phyloP scores from a whole-genome alignment of 1,284 basidiomycete species.

The Anthracocystis setariae region DNA sequence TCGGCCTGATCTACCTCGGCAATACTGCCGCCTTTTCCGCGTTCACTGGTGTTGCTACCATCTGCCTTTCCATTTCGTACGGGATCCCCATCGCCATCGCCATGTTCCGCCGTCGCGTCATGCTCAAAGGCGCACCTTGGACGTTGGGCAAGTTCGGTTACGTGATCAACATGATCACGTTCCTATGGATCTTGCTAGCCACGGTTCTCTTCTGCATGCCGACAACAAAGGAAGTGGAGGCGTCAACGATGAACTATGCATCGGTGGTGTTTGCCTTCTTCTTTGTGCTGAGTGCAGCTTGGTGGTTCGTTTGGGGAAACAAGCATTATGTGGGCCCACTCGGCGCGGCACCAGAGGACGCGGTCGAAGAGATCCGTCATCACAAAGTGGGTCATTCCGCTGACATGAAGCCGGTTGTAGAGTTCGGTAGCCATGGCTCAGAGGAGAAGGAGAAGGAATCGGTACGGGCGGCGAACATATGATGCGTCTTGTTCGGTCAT shows the following conservation, averaged over 20 bases:
- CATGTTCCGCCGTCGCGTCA: constrained; percentile 64
- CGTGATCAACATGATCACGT: constrained; percentile 67
- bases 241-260: constrained; percentile 69
- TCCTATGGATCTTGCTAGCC: constrained; percentile 69
- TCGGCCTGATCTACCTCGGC: constrained; percentile 67
- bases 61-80: constrained; percentile 64
- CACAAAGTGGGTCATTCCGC: not conserved
- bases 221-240: constrained; percentile 67
- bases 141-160: constrained; percentile 69
- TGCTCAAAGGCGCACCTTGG: constrained; percentile 68
- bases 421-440: constrained; percentile 22
- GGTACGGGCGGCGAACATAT: not conserved
- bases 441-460: constrained; percentile 21
- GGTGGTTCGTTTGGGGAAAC: constrained; percentile 49
- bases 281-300: constrained; percentile 40
- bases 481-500: not conserved
- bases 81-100: constrained; percentile 69
- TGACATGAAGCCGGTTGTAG: constrained; percentile 18
- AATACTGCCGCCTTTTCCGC: constrained; percentile 54
- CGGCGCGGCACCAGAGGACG: constrained; percentile 33
- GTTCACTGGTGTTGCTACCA: constrained; percentile 58
- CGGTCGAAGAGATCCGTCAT: constrained; percentile 5
- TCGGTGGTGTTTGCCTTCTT: constrained; percentile 55
- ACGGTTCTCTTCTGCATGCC: constrained; percentile 71
- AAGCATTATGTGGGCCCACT: constrained; percentile 48